Evolutionary conservation across 78 protist species (phyloP), one percentile per base, ranked within the genome.

Genomic region (Dictyostelium intermedium): DNA sequence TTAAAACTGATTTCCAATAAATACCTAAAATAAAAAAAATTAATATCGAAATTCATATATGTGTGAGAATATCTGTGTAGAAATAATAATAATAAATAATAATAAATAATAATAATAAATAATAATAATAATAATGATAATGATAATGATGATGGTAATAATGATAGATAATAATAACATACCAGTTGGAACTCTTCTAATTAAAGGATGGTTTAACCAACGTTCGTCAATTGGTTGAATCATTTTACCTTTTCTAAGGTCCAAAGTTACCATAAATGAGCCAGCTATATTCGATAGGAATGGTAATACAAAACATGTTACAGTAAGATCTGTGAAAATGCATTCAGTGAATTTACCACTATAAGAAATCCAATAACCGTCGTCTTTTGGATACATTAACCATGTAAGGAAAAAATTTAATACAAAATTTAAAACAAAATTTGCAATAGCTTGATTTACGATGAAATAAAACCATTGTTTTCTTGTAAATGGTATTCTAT

Each of bases 371-470:
- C 7, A 13, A 5, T 80, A 83, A 16, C 63, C 79, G 6, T 53
- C 78, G 1, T 35, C 32, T 35, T 87, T 87, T 10, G 84, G 80
- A 43, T 61, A 87, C 34, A 87, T 87, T 9, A 53, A 8, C 84
- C 85, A 87, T 37, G 92, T 78, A 13, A 87, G 60, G 60, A 87
- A 87, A 69, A 87, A 83, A 78, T 87, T 87, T 53, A 87, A 23
- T 39, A 87, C n/a, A 25, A 87, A 87, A 32, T 87, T 87, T 6
- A 87, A 23, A 25, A 87, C 13, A 10, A 35, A 72, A 20, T 73
- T 18, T 18, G 18, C 85, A 5, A 78, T 30, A 41, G 84, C 92
- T 61, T 87, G 92, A 18, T 11, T n/a, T n/a, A 50, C 69, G 1
- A 78, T 8, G 11, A 87, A 23, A 87, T 87, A 87, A 10, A 87